Evolutionary conservation across 2,329 filamentous ascomycete species (phyloP), one percentile per base, ranked within the genome.

Genomic region (Neopestalotiopsis clavispora): DNA sequence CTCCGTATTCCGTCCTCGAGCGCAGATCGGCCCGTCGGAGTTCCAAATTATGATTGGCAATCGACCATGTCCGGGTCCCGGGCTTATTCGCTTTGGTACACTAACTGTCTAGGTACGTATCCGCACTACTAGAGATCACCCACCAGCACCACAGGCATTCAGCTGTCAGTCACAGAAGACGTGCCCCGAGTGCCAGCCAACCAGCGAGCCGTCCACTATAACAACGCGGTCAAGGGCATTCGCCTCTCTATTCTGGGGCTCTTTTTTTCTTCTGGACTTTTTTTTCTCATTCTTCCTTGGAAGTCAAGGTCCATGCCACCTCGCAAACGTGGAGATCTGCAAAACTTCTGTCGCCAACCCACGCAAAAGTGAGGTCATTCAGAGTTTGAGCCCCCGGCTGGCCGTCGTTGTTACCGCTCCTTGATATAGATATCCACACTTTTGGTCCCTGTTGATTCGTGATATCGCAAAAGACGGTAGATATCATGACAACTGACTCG

Each of bases 231-330:
- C 42, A 57, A 17, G 12, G 58, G 32, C 32, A 34, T 59, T 57
- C 13, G 40, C 65, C 32, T 65, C 57, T 66, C 45, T 23, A 52
- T 45, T 59, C 52, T 32, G 28, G 60, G 32, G 30, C 32, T 20
- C 17, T 58, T 66, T n/a, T 56, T 66, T 28, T 59, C 9, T 42
- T n/a, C 34, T 20, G 40, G 28, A 23, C 34, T 10, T 45, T 68
- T 42, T 38, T 5, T 17, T 42, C 64, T 57, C 34, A 42, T 30
- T 13, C 49, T 28, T 57, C 63, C 66, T 28, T 63, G 58, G 13
- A 70, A 62, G 34, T 67, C 71, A 23, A 62, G 67, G 14, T 65
- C 69, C 20, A 67, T 68, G 34, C 69, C 67, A 45, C 23, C 34
- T 56, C 56, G 17, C 14, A 52, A 20, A 3, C 45, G 20, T 52